Base-by-base conservation (phyloP, 164 flowering plant genomes). In the Protea cynaroides region DNA sequence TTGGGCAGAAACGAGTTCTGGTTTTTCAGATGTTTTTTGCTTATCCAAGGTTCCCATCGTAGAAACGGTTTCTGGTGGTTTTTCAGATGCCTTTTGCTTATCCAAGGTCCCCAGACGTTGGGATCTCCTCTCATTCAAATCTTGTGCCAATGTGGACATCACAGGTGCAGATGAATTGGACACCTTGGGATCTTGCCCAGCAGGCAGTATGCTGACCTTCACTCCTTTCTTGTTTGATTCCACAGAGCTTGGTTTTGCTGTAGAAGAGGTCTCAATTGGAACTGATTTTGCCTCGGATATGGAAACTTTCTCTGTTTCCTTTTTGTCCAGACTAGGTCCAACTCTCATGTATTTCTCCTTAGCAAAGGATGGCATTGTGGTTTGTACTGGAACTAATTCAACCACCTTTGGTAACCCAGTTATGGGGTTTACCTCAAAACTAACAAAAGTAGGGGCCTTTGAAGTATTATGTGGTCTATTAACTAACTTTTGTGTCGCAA, bases 381-480 rank as follows among this genome's bases (percentile, higher is more conserved):
- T 38, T 23, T 18, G 61, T 36, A 73, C 76, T 14, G 73, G 71
- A 63, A 66, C 77, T 25, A 71, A 24, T 44, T 65, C 72, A 62
- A 71, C 73, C 25, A 67, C 64, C 36, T 73, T 73, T 43, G 44
- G 71, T 11, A 70, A 58, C 19, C 79, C 74, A 7, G 78, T 51
- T 49, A 72, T 57, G 1, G 75, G 76, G 56, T 72, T 66, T 25
- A 72, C 65, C 63, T 72, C 79, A 63, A 68, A 71, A 68, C 65
- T 66, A 43, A 72, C 66, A 67, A 71, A 46, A 43, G 71, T 62
- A 56, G 74, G 68, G 56, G 74, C 59, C 61, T 24, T 49, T 44
- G 75, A 66, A 59, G 70, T 61, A 59, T 71, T 73, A 54, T 63
- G 25, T 25, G 75, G 65, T 36, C 59, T 59, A 59, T 19, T 56